Evolutionary conservation across 192 early-diverging fungal genomes (phyloP).

Genomic region (Geosiphon pyriformis): DNA sequence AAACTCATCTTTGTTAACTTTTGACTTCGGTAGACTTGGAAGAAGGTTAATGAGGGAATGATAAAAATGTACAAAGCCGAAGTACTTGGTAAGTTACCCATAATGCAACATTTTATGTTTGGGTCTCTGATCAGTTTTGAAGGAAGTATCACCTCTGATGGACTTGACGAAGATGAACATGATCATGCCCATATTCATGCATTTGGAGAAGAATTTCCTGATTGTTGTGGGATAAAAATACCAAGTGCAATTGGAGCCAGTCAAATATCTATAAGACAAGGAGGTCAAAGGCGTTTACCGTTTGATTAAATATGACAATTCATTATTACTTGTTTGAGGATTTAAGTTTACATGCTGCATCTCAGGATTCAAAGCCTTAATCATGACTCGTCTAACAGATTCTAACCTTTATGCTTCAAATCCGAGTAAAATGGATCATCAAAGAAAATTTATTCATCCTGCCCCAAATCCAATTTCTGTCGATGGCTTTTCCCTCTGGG

Average conservation of each 20-base stretch:
- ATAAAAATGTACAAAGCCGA: constrained; percentile 95
- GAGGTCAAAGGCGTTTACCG: constrained; percentile 27
- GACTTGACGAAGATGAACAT: constrained; percentile 47
- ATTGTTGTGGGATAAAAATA: constrained; percentile 75
- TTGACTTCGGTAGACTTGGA: constrained; percentile 63
- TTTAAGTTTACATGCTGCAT: too few species aligned
- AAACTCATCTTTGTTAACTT: too few species aligned
- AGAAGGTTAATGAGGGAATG: constrained; percentile 90
- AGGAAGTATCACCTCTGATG: constrained; percentile 35
- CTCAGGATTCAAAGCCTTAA: too few species aligned
- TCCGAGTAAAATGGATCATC: too few species aligned
- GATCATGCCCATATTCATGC: constrained; percentile 61
- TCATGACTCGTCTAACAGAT: too few species aligned
- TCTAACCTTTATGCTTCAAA: too few species aligned
- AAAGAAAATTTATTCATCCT: too few species aligned
- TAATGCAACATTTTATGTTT: constrained; percentile 99
- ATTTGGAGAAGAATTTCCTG: constrained; percentile 72
- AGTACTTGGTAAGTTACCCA: constrained; percentile 89
- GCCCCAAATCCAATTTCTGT: too few species aligned
- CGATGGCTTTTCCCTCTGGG: too few species aligned
- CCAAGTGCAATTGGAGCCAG: constrained; percentile 76
- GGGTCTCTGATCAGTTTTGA: constrained; percentile 77
- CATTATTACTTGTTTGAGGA: too few species aligned
- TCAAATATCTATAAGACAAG: constrained; percentile 27
- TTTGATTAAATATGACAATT: constrained; percentile 32